phyloP scores from a whole-genome alignment of 768 basidiomycete species.

The Paxillus rubicundulus region DNA sequence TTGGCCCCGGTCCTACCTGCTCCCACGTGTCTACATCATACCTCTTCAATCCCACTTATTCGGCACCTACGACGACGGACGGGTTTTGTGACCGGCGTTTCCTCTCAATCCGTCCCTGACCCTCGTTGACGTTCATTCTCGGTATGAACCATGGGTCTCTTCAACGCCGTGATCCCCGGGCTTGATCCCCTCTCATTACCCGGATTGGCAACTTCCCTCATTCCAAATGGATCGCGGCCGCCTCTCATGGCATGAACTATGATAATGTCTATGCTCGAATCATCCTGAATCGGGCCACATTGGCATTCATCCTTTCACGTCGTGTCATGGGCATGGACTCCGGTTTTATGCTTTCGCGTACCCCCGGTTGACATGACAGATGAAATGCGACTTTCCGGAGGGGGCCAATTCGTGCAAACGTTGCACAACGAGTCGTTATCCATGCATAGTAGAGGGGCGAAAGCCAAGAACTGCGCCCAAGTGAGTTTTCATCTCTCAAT shows the following conservation, averaged over 20 bases:
- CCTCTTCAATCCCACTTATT: conserved; percentile 6
- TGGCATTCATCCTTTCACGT: background rate
- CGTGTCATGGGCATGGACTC: conserved; percentile 2
- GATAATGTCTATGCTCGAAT: conserved; percentile 4
- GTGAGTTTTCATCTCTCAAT: conserved; percentile 48
- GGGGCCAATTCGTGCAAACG: conserved; percentile 75
- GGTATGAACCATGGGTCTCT: conserved; percentile 3
- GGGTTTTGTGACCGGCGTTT: background rate
- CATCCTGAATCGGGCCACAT: conserved; percentile 1
- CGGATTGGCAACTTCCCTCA: conserved; percentile 9
- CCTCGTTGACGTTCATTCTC: background rate
- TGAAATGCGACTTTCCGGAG: conserved; percentile 83
- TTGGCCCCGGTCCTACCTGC: background rate
- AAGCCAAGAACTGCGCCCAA: conserved; percentile 78
- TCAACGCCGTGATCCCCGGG: conserved; percentile 1
- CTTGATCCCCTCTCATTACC: conserved; percentile 4
- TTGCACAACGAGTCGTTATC: conserved; percentile 68
- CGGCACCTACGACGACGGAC: conserved; percentile 14
- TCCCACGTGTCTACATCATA: conserved; percentile 1
- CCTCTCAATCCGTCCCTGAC: conserved; percentile 5
- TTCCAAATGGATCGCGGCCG: conserved; percentile 7
- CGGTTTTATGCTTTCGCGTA: conserved; percentile 11
- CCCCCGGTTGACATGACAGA: conserved; percentile 41
- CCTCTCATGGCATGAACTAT: conserved; percentile 6
- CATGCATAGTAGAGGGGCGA: conserved; percentile 81